phyloP scores from a whole-genome alignment of 1,139 yeast species.

The Zygoascus hellenicus region DNA sequence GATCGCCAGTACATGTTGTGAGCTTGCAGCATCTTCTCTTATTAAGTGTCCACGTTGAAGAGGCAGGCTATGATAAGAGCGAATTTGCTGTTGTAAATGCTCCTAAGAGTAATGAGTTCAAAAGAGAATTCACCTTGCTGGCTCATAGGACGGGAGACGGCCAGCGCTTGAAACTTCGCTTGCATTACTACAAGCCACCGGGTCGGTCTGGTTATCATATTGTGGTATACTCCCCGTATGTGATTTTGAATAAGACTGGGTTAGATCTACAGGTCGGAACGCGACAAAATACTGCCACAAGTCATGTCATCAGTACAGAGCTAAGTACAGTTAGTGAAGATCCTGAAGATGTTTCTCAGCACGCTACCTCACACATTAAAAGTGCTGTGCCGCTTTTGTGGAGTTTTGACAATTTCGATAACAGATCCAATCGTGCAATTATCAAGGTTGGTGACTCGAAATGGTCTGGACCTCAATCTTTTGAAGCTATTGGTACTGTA shows the following conservation, averaged over 20 bases:
- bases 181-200: slow-evolving; percentile 49
- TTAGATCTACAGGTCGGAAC: slow-evolving; percentile 57
- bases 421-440: slow-evolving; percentile 63
- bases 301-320: slow-evolving; percentile 28
- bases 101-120: slow-evolving; percentile 48
- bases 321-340: slow-evolving; percentile 4
- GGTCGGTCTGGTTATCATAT: slow-evolving; percentile 34
- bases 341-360: slow-evolving; percentile 29
- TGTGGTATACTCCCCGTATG: slow-evolving; percentile 77
- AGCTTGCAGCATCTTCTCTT: slow-evolving; percentile 65
- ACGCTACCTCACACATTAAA: slow-evolving; percentile 28
- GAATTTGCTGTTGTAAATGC: slow-evolving; percentile 72
- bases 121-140: slow-evolving; percentile 44
- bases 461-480: slow-evolving; percentile 73
- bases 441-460: slow-evolving; percentile 63
- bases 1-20: slow-evolving; percentile 73
- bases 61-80: slow-evolving; percentile 59
- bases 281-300: slow-evolving; percentile 42
- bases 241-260: slow-evolving; percentile 76
- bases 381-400: slow-evolving; percentile 60
- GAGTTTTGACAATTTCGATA: slow-evolving; percentile 60
- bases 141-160: slow-evolving; percentile 45
- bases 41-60: slow-evolving; percentile 63
- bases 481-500: slow-evolving; percentile 86
- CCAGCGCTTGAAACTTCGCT: slow-evolving; percentile 55